Conservation (phyloP, 306 rosid genomes). For the Cucurbita argyrosperma region DNA sequence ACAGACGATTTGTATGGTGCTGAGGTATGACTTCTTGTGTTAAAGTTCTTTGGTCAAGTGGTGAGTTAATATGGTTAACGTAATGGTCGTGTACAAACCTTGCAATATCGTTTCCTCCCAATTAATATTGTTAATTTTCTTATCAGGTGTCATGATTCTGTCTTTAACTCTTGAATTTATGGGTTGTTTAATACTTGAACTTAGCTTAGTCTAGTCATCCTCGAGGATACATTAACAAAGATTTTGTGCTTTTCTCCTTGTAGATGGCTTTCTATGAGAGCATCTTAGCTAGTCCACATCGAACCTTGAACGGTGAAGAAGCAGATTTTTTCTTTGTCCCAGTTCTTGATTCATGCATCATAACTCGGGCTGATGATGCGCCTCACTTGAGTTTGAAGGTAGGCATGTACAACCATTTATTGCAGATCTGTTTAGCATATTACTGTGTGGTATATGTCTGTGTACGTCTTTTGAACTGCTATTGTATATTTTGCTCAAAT, state of each 20-base stretch:
- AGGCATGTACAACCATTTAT: background rate
- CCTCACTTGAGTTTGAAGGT: conserved; percentile 82
- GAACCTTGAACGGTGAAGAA: conserved; percentile 85
- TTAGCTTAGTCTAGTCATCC: background rate
- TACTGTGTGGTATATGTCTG: conserved; percentile 1
- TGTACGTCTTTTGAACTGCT: background rate
- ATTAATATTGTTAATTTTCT: background rate
- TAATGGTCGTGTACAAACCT: background rate
- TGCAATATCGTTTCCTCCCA: background rate
- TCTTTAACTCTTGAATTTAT: background rate
- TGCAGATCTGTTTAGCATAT: background rate
- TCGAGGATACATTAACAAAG: background rate
- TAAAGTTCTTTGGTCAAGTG: background rate
- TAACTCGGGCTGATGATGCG: conserved; percentile 87
- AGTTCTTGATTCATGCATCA: conserved; percentile 89
- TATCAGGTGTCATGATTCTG: background rate
- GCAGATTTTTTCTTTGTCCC: conserved; percentile 97
- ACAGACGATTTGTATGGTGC: conserved; percentile 72
- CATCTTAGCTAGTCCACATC: conserved; percentile 75
- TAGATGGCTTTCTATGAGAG: conserved; percentile 88
- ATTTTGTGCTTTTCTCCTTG: conserved; percentile 13
- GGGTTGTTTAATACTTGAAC: background rate
- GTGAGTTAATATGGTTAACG: background rate
- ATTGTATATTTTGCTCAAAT: background rate
- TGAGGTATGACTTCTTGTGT: conserved; percentile 44